These are phyloP conservation scores for Cordyceps militaris DNA, from an alignment of 2,329 filamentous ascomycete genomes.

Conservation along the genomic window DNA sequence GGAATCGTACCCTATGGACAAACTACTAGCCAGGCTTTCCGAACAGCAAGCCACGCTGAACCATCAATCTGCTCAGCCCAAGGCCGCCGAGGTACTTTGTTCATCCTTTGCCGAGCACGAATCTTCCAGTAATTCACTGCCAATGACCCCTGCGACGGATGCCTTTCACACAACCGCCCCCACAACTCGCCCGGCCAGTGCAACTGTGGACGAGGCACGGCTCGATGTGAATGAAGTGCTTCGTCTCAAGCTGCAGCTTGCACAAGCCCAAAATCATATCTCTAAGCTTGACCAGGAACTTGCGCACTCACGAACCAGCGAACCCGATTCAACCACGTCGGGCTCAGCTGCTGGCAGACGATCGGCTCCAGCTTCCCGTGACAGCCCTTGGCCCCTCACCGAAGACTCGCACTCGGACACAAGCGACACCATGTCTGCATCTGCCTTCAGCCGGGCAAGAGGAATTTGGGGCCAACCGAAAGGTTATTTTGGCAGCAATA, in stretches of 20 bases:
- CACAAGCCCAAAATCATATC: slow-evolving; percentile 63
- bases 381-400: slow-evolving; percentile 43
- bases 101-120: slow-evolving; percentile 37
- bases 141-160: slow-evolving; percentile 56
- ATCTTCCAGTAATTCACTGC: slow-evolving; percentile 51
- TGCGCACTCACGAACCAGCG: slow-evolving; percentile 54
- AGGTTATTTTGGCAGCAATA: slow-evolving; percentile 28
- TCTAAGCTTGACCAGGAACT: slow-evolving; percentile 65
- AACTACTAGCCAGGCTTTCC: slow-evolving; percentile 64
- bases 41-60: slow-evolving; percentile 59
- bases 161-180: slow-evolving; percentile 41
- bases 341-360: slow-evolving; percentile 18
- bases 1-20: slow-evolving; percentile 56
- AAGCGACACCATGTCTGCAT: slow-evolving; percentile 45
- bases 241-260: slow-evolving; percentile 64
- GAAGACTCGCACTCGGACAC: slow-evolving; percentile 53
- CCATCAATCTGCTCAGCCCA: slow-evolving; percentile 48
- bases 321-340: slow-evolving; percentile 38
- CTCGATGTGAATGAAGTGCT: slow-evolving; percentile 51
- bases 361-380: slow-evolving; percentile 24
- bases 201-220: slow-evolving; percentile 36
- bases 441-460: slow-evolving; percentile 45
- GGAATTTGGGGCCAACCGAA: slow-evolving; percentile 51
- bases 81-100: slow-evolving; percentile 29
- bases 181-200: slow-evolving; percentile 47